Percentiles rank a stretch among this genome's conserved stretches.
Evolutionary conservation across 768 basidiomycete species (phyloP).

Genomic region (Rhodotorula taiwanensis): DNA sequence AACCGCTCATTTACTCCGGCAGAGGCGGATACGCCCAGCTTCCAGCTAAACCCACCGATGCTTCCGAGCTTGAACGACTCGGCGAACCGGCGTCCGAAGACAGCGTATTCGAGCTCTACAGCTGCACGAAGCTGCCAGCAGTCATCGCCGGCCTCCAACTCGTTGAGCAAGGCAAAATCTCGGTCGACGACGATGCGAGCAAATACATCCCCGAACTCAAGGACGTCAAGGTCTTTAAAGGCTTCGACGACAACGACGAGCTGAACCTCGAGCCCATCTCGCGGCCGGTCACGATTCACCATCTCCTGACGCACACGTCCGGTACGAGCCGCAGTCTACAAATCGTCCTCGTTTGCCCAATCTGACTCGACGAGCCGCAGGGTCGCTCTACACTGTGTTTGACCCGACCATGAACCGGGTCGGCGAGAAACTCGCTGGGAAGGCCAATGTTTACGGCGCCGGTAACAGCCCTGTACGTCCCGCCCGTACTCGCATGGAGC

Average conservation of each 20-base stretch:
- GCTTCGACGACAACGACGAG: slow-evolving; percentile 26
- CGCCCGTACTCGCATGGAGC: no score
- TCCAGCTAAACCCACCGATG: not conserved
- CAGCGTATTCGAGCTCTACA: slow-evolving; percentile 1
- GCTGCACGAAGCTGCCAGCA: slow-evolving; percentile 30
- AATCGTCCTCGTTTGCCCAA: no score
- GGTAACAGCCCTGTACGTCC: no score
- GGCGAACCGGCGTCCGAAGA: not conserved
- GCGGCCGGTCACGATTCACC: slow-evolving; percentile 39
- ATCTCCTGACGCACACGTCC: slow-evolving; percentile 43
- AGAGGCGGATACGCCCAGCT: not conserved
- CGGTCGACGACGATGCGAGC: slow-evolving; percentile 38
- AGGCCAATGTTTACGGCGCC: not conserved
- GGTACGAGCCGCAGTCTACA: not conserved
- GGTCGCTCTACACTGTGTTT: not conserved
- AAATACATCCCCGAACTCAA: slow-evolving; percentile 40
- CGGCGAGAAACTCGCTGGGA: not conserved
- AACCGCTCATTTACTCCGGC: not conserved
- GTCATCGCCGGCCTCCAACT: slow-evolving; percentile 42
- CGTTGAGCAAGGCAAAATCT: slow-evolving; percentile 40
- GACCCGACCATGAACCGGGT: not conserved
- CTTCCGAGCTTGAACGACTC: not conserved
- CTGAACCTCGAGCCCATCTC: slow-evolving; percentile 30
- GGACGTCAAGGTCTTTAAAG: slow-evolving; percentile 36
- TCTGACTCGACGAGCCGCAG: not conserved